Conservation (phyloP, 306 rosid species). For the Nissolia schottii region DNA sequence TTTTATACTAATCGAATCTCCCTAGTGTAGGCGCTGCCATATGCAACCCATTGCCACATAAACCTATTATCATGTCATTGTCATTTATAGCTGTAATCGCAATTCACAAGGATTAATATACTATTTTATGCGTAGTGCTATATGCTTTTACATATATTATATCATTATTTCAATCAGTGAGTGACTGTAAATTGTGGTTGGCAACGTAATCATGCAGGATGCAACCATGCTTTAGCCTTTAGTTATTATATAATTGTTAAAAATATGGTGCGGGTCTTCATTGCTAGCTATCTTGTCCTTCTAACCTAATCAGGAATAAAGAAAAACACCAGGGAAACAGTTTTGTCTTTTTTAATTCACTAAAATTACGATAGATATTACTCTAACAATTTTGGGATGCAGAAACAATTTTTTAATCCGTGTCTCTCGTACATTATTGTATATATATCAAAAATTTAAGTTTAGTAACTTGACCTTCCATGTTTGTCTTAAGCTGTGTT, state of each 20-base stretch:
- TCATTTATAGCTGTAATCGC: constrained; percentile 13
- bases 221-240: neutral
- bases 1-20: neutral
- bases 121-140: neutral
- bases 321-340: too few species aligned
- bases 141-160: neutral
- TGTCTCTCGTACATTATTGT: too few species aligned
- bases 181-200: neutral
- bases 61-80: constrained; percentile 9
- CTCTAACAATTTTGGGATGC: too few species aligned
- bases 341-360: too few species aligned
- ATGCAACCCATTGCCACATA: neutral
- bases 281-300: constrained; percentile 12
- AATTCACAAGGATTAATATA: neutral
- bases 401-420: too few species aligned
- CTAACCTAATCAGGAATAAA: neutral
- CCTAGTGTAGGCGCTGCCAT: neutral
- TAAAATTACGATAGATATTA: too few species aligned
- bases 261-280: neutral
- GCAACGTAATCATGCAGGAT: constrained; percentile 8
- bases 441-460: too few species aligned
- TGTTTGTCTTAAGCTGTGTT: too few species aligned
- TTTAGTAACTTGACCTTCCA: too few species aligned
- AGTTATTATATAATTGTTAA: constrained; percentile 16
- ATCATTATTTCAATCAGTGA: neutral